These are phyloP conservation scores for Friedmanniomyces endolithicus DNA, from an alignment of 495 filamentous ascomycete genomes.

Conservation along the genomic window DNA sequence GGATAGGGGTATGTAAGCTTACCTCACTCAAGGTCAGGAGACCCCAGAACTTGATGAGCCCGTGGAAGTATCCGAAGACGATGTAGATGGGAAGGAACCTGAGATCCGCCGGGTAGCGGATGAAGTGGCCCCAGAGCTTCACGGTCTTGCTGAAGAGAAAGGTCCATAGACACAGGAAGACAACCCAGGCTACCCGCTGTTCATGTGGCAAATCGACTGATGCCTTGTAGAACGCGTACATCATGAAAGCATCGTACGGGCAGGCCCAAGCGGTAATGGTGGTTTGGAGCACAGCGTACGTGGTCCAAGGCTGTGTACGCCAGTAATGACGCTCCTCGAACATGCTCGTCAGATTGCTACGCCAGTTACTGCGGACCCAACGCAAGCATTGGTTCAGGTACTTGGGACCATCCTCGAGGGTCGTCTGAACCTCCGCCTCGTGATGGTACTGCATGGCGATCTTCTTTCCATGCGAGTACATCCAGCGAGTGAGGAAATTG, in stretches of 20 bases:
- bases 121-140: conserved; percentile 49
- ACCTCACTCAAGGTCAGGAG: conserved; percentile 40
- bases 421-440: conserved; percentile 47
- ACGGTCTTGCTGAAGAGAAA: conserved; percentile 42
- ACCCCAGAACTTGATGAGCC: conserved; percentile 50
- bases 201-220: conserved; percentile 7
- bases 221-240: conserved; percentile 24
- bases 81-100: conserved; percentile 43
- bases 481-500: conserved; percentile 56
- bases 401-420: conserved; percentile 42
- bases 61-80: conserved; percentile 49
- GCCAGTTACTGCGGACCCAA: conserved; percentile 55
- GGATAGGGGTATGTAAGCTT: conserved; percentile 14
- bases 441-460: conserved; percentile 50
- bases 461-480: conserved; percentile 43
- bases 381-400: conserved; percentile 48
- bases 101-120: conserved; percentile 44
- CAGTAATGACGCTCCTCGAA: conserved; percentile 40
- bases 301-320: conserved; percentile 46
- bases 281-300: conserved; percentile 49
- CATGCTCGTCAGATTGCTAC: conserved; percentile 47
- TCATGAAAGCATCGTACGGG: conserved; percentile 40
- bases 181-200: conserved; percentile 1
- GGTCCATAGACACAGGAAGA: conserved; percentile 31
- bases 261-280: conserved; percentile 48